phyloP scores from a whole-genome alignment of 202 grass and related monocot genomes.

The Bolboschoenoplectus hybrid region DNA sequence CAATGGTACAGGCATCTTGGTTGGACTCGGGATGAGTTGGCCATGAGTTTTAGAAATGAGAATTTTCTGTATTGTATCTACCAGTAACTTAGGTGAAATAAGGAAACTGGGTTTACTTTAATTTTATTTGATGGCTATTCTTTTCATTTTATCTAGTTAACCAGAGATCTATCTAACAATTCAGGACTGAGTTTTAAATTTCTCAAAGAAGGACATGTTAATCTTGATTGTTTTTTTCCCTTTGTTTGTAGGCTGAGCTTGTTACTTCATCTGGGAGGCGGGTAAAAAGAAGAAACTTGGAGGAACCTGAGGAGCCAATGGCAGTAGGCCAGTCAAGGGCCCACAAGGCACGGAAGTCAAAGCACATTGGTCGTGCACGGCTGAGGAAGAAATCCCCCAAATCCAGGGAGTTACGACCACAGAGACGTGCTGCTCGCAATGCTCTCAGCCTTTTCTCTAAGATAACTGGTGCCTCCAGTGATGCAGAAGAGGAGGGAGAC shows the following conservation, averaged over 20 bases:
- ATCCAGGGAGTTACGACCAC: slow-evolving; percentile 71
- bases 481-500: slow-evolving; percentile 72
- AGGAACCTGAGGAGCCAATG: slow-evolving; percentile 64
- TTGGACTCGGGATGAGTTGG: not conserved
- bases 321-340: slow-evolving; percentile 51
- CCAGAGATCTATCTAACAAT: not conserved
- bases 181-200: not conserved
- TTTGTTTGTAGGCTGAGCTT: slow-evolving; percentile 58
- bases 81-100: not conserved
- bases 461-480: slow-evolving; percentile 71
- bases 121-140: slow-evolving; percentile 22
- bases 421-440: slow-evolving; percentile 80
- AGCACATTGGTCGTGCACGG: slow-evolving; percentile 49
- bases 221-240: slow-evolving; percentile 39
- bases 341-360: slow-evolving; percentile 61
- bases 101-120: not conserved
- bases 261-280: slow-evolving; percentile 90
- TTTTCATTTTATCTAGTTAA: not conserved
- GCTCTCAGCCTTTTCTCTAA: slow-evolving; percentile 79
- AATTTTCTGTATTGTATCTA: not conserved
- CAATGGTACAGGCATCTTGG: not conserved
- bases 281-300: slow-evolving; percentile 78
- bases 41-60: not conserved
- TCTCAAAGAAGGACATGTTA: slow-evolving; percentile 10
- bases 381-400: slow-evolving; percentile 73